Evolutionary conservation across 148 eudicot genomes (phyloP), one percentile per base, ranked within the genome.

Genomic region (Spergularia marina): DNA sequence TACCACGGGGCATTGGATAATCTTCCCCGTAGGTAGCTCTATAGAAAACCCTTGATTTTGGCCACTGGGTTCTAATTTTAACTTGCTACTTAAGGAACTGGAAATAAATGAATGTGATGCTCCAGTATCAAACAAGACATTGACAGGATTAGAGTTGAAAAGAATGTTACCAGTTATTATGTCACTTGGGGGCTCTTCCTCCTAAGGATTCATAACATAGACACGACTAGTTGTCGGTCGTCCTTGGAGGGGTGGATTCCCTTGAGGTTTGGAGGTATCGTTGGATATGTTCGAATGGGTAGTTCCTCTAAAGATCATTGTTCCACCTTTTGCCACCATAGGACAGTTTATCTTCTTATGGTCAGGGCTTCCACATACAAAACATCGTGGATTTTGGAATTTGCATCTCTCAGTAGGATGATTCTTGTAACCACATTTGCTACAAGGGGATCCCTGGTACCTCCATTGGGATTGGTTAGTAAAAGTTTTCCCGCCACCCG

Each of bases 131-230:
- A 53, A 57, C n/a, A 57, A 57, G 10, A 61, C 65, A 8, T 61
- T 61, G 25, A 61, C 65, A 23, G 39, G 65, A 61, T 15, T 61
- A 21, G 65, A 61, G 39, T 61, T 61, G 12, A 61, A 39, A 61
- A 61, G 12, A 23, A 61, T 61, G 39, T 61, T 61, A 61, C 65
- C 15, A 36, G 65, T 23, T 21, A 61, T 14, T 14, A 61, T 39
- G 6, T 61, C 65, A 8, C 12, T 14, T 21, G 39, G 25, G 10
- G 65, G 3, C 65, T 61, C 36, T 25, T 2, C 12, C 14, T 61
- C 39, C 10, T 59, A 30, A 12, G 63, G 21, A 20, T 59, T 18
- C 30, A 59, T 21, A 3, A 18, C 63, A 12, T 59, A 7, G 63
- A n/a, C 21, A 18, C 7, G 63, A 30, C 63, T 18, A 8, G 6